These are phyloP conservation scores for Strobilomyces echinocephalus DNA, from an alignment of 768 basidiomycete genomes.

Conservation along the genomic window DNA sequence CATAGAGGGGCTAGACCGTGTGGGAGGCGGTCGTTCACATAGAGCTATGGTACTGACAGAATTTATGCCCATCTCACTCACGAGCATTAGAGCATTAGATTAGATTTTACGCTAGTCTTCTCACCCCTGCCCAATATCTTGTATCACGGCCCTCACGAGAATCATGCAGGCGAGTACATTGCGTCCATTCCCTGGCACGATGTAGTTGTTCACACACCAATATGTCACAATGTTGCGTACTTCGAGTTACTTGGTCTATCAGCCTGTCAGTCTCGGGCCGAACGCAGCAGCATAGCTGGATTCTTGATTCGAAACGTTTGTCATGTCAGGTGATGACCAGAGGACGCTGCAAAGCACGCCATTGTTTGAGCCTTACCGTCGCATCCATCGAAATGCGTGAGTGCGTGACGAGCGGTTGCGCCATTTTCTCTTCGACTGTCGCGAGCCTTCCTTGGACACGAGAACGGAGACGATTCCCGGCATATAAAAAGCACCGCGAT, in stretches of 20 bases:
- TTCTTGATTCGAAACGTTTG: background rate
- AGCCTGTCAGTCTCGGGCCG: background rate
- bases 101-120: background rate
- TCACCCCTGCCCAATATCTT: background rate
- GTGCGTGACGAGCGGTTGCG: constrained; percentile 10
- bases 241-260: background rate
- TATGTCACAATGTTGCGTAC: constrained; percentile 7
- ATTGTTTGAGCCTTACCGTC: background rate
- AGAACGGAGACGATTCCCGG: background rate
- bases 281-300: too few relatives aligned
- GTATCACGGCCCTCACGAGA: background rate
- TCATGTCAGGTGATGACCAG: background rate
- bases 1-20: constrained; percentile 12
- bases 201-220: constrained; percentile 1
- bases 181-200: too few relatives aligned
- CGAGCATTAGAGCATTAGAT: background rate
- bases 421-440: constrained; percentile 11
- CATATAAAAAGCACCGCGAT: constrained; percentile 14
- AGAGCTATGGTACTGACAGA: constrained; percentile 5
- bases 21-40: background rate
- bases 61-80: background rate
- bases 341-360: background rate
- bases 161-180: too few relatives aligned
- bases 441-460: constrained; percentile 4
- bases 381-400: background rate